These are phyloP conservation scores for Reutealis trisperma DNA, from an alignment of 345 rosid species.

Conservation along the genomic window DNA sequence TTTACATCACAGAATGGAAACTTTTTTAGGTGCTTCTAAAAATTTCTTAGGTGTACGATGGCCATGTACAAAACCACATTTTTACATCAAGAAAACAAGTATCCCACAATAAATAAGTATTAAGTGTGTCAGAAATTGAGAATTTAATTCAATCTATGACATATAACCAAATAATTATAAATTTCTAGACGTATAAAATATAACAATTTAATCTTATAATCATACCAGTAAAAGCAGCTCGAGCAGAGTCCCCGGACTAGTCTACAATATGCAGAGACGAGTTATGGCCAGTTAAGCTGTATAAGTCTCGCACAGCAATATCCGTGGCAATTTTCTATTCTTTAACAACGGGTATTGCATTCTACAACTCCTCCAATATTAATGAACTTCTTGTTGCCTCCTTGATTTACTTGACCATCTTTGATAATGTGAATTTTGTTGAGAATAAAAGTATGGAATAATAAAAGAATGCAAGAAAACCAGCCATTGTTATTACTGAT, in stretches of 20 bases:
- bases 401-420: neutral
- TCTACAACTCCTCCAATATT: neutral
- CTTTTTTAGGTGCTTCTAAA: too few species aligned
- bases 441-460: neutral
- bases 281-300: neutral
- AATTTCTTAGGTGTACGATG: too few species aligned
- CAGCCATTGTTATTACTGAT: neutral
- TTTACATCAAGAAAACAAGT: too few species aligned
- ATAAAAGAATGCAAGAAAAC: slow-evolving; percentile 3
- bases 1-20: neutral
- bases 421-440: neutral
- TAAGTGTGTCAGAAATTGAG: too few species aligned
- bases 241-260: neutral
- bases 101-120: too few species aligned
- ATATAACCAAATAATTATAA: too few species aligned
- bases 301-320: slow-evolving; percentile 2
- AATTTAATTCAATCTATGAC: too few species aligned
- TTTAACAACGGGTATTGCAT: neutral
- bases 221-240: neutral
- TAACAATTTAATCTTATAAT: too few species aligned
- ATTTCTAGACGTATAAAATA: too few species aligned
- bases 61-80: too few species aligned
- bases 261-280: slow-evolving; percentile 1
- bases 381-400: neutral
- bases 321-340: neutral